These are phyloP conservation scores for Yamadazyma kanchanaburiensis DNA, from an alignment of 1,139 yeast species.

Conservation along the genomic window DNA sequence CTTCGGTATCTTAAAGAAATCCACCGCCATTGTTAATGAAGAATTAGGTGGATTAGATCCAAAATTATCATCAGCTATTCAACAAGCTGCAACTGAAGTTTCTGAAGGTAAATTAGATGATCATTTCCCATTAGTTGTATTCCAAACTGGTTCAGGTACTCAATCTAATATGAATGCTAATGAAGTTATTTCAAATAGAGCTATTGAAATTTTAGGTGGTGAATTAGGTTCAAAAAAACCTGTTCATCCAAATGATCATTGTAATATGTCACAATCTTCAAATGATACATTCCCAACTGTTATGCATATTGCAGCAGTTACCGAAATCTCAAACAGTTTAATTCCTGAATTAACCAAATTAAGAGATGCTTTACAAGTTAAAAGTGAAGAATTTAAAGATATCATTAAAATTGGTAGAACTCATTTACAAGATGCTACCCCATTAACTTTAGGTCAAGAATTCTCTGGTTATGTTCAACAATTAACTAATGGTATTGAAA, in stretches of 20 bases:
- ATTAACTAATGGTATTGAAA: constrained; percentile 81
- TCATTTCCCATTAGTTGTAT: constrained; percentile 96
- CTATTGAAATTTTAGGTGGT: constrained; percentile 94
- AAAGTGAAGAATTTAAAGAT: constrained; percentile 76
- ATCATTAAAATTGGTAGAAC: constrained; percentile 99
- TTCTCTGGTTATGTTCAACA: constrained; percentile 96
- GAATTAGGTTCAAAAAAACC: constrained; percentile 85
- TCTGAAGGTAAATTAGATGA: constrained; percentile 86
- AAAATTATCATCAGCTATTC: constrained; percentile 77
- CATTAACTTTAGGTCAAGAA: constrained; percentile 96
- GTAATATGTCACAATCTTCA: constrained; percentile 96
- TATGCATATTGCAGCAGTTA: constrained; percentile 98
- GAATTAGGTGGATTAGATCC: constrained; percentile 80
- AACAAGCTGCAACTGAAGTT: constrained; percentile 94
- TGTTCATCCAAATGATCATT: constrained; percentile 98
- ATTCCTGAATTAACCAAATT: constrained; percentile 77
- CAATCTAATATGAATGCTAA: constrained; percentile 99
- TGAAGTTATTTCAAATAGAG: constrained; percentile 97
- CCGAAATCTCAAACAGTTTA: constrained; percentile 72
- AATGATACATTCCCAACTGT: constrained; percentile 99
- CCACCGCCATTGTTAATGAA: constrained; percentile 90
- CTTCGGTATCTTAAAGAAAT: constrained; percentile 90
- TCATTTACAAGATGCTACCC: constrained; percentile 98
- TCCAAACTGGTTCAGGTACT: constrained; percentile 98
- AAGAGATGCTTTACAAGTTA: constrained; percentile 71